Conservation (phyloP, 78 protist species). For the Creolimax fragrantissima region DNA sequence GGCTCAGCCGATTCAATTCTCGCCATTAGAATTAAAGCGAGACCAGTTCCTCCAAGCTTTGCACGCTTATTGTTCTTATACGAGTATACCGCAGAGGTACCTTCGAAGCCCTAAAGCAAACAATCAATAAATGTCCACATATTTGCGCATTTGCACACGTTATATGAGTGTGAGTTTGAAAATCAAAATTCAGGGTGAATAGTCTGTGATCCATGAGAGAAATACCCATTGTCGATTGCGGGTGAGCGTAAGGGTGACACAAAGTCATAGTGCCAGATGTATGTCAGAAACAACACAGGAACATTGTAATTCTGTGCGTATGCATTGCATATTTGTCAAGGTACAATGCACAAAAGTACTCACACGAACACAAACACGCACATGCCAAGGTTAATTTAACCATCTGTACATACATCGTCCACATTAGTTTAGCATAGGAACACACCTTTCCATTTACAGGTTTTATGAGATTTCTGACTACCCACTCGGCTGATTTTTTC, state of each 20-base stretch:
- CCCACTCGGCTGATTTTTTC: not conserved
- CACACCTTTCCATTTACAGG: no score
- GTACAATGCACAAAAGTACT: not conserved
- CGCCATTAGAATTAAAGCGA: not conserved
- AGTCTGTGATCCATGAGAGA: not conserved
- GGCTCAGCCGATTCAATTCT: not conserved
- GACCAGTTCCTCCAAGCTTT: not conserved
- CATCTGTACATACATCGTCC: not conserved
- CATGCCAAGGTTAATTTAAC: not conserved
- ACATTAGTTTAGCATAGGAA: not conserved
- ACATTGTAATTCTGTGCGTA: not conserved
- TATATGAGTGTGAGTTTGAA: not conserved
- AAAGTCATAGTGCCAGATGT: not conserved
- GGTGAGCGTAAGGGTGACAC: not conserved
- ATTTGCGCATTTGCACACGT: not conserved
- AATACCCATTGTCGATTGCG: not conserved
- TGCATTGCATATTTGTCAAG: not conserved
- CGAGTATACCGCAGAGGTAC: not conserved
- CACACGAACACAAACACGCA: not conserved
- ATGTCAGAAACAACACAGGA: not conserved
- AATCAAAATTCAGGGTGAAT: not conserved
- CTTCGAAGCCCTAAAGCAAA: not conserved
- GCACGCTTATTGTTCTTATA: not conserved
- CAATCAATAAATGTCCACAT: no score
- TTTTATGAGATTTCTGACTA: no score